phyloP scores from a whole-genome alignment of 2,329 filamentous ascomycete species.

The Beauveria asiatica region DNA sequence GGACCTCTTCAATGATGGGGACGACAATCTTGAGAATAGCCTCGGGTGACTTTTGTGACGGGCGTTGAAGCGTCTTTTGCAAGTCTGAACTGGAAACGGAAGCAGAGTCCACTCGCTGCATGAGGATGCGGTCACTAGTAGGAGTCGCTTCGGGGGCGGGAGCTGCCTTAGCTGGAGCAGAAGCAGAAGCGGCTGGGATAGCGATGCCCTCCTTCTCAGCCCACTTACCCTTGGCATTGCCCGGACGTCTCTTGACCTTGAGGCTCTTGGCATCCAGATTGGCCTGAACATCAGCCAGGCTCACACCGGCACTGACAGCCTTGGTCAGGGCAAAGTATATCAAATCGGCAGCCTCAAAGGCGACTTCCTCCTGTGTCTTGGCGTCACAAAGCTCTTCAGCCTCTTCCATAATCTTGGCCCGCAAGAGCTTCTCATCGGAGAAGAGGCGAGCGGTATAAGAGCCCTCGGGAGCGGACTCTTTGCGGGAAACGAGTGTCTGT shows the following conservation, averaged over 20 bases:
- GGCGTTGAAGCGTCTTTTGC: conserved; percentile 68
- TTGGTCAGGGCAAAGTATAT: conserved; percentile 94
- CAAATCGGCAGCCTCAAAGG: conserved; percentile 90
- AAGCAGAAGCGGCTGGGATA: conserved; percentile 23
- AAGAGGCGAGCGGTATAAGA: conserved; percentile 94
- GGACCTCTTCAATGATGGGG: conserved; percentile 86
- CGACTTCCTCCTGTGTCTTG: conserved; percentile 70
- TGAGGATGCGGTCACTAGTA: conserved; percentile 56
- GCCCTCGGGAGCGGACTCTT: conserved; percentile 71
- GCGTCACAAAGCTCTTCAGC: conserved; percentile 91
- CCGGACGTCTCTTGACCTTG: conserved; percentile 88
- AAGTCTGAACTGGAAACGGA: conserved; percentile 58
- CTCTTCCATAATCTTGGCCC: conserved; percentile 98
- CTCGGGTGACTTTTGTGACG: conserved; percentile 91
- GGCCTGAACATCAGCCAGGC: conserved; percentile 78
- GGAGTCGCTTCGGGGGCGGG: conserved; percentile 24
- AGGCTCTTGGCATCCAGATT: conserved; percentile 91
- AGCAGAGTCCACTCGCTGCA: conserved; percentile 69
- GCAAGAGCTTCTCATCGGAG: conserved; percentile 78
- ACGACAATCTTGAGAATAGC: conserved; percentile 83
- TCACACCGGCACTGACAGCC: conserved; percentile 76
- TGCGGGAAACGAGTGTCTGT: conserved; percentile 75
- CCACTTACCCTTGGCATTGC: conserved; percentile 92
- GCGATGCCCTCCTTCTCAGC: conserved; percentile 70
- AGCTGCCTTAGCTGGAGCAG: conserved; percentile 27